Percentiles rank a stretch among this genome's conserved stretches.
phyloP scores from a whole-genome alignment of 805 yeast genomes.

The Spencermartinsiella europaea region DNA sequence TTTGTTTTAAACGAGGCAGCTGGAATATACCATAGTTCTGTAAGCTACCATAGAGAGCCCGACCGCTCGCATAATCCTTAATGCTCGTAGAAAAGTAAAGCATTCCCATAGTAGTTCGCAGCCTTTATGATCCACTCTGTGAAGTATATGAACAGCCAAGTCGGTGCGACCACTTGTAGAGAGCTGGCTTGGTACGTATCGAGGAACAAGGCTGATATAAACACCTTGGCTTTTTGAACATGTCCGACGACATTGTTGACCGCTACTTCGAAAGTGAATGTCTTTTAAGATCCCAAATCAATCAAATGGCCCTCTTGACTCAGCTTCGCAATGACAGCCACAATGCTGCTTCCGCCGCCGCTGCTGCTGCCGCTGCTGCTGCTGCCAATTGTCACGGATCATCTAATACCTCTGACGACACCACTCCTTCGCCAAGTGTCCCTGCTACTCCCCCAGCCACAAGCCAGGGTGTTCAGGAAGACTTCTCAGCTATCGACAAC shows the following conservation, averaged over 20 bases:
- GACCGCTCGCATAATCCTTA: background rate
- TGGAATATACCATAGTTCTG: too few species aligned
- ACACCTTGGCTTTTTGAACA: too few species aligned
- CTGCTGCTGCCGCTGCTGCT: background rate
- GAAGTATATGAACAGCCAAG: background rate
- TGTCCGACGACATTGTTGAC: background rate
- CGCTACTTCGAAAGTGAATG: background rate
- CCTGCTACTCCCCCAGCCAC: background rate
- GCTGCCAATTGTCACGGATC: background rate
- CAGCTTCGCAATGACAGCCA: background rate
- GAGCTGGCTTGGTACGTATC: background rate
- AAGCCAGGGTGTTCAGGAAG: too few species aligned
- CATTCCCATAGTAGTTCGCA: background rate
- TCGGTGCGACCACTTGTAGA: slow-evolving; percentile 18
- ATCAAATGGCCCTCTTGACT: background rate
- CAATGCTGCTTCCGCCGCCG: background rate
- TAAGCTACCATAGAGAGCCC: too few species aligned
- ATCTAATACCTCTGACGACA: background rate
- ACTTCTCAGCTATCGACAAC: too few species aligned
- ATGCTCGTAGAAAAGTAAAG: background rate
- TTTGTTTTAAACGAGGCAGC: too few species aligned
- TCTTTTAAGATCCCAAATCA: background rate
- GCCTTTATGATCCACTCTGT: background rate
- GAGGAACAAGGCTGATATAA: background rate
- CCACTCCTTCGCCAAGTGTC: background rate